These are phyloP conservation scores for Alnus rubra DNA, from an alignment of 306 rosid species.

Conservation along the genomic window DNA sequence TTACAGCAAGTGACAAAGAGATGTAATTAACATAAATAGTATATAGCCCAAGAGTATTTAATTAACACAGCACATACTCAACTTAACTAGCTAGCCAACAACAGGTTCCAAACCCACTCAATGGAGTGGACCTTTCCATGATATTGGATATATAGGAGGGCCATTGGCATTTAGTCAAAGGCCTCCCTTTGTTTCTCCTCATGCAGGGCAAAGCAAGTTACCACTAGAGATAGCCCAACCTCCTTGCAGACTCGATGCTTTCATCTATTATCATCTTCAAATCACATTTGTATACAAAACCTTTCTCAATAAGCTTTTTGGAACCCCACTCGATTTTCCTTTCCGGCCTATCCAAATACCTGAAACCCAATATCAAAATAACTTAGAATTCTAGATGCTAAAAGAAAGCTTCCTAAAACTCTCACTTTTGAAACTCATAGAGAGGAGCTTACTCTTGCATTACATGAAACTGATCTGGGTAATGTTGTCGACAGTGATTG, in stretches of 20 bases:
- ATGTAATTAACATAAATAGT: too few relatives aligned
- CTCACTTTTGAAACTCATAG: too few relatives aligned
- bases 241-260: slow-evolving; percentile 40
- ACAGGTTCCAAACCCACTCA: too few relatives aligned
- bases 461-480: slow-evolving; percentile 36
- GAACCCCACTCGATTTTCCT: slow-evolving; percentile 44
- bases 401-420: too few relatives aligned
- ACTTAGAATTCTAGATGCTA: background rate
- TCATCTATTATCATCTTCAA: slow-evolving; percentile 48
- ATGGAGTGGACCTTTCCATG: too few relatives aligned
- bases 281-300: slow-evolving; percentile 48
- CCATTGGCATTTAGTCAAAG: too few relatives aligned
- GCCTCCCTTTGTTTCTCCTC: too few relatives aligned
- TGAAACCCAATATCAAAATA: slow-evolving; percentile 23
- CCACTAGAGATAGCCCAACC: slow-evolving; percentile 27
- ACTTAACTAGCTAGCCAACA: too few relatives aligned
- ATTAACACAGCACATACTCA: too few relatives aligned
- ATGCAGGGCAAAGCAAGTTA: background rate
- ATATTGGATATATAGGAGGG: too few relatives aligned
- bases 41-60: too few relatives aligned
- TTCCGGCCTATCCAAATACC: slow-evolving; percentile 40
- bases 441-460: slow-evolving; percentile 41
- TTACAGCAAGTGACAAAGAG: too few relatives aligned
- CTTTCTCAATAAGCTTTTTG: slow-evolving; percentile 41
- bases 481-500: slow-evolving; percentile 28